phyloP scores from a whole-genome alignment of 192 early-diverging fungal genomes.

The Obelidium mucronatum region DNA sequence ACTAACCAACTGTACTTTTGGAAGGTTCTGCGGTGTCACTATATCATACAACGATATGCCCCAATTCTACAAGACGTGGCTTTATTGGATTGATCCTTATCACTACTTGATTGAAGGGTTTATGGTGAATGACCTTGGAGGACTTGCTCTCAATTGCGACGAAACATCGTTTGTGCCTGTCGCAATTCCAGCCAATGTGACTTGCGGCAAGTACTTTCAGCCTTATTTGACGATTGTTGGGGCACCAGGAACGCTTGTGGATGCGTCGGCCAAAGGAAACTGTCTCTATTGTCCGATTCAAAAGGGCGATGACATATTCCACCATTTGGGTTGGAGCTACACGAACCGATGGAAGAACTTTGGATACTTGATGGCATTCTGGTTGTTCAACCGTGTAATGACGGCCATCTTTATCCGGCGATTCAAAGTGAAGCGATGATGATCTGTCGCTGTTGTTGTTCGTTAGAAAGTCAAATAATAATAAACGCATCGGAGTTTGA shows the following conservation, averaged over 20 bases:
- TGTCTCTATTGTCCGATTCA: slow-evolving; percentile 31
- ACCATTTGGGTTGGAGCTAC: slow-evolving; percentile 19
- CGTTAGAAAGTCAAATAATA: too few relatives aligned
- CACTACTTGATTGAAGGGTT: slow-evolving; percentile 37
- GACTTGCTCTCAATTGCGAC: slow-evolving; percentile 15
- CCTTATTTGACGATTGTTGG: slow-evolving; percentile 5
- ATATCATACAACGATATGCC: slow-evolving; percentile 48
- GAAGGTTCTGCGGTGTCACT: slow-evolving; percentile 73
- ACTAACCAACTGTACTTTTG: background rate
- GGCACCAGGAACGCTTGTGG: slow-evolving; percentile 26
- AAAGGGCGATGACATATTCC: slow-evolving; percentile 16
- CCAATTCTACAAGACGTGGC: slow-evolving; percentile 24
- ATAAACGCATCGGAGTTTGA: too few relatives aligned
- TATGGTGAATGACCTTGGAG: slow-evolving; percentile 30
- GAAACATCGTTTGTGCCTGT: slow-evolving; percentile 14
- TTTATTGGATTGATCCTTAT: slow-evolving; percentile 34
- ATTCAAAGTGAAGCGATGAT: slow-evolving; percentile 29
- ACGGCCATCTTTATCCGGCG: slow-evolving; percentile 16
- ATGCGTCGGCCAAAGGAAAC: background rate
- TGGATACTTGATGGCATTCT: slow-evolving; percentile 29
- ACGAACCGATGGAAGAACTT: slow-evolving; percentile 37
- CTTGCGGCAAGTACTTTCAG: slow-evolving; percentile 25
- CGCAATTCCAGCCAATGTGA: slow-evolving; percentile 12
- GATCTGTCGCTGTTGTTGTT: too few relatives aligned
- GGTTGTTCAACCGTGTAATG: slow-evolving; percentile 29